A percentile compares a stretch with the other conserved stretches of the same genome.
Conservation (phyloP, 2,329 filamentous ascomycete species). For the Coniochaeta sp. region DNA sequence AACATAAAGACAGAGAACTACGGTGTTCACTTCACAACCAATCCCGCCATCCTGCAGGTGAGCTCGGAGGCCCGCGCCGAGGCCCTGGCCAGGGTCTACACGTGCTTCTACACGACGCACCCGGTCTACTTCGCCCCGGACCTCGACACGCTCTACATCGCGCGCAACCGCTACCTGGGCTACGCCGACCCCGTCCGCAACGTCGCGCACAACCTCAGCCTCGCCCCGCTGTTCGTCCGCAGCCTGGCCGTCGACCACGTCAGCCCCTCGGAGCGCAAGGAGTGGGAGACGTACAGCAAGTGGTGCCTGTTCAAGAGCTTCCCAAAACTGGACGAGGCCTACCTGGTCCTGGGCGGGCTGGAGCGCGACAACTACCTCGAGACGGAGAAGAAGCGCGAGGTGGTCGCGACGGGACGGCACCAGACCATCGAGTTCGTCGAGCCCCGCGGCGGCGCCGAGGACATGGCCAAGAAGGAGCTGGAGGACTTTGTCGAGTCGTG, state of each 20-base stretch:
- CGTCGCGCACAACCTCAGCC: slow-evolving; percentile 27
- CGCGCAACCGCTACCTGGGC: slow-evolving; percentile 29
- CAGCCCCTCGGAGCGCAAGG: slow-evolving; percentile 31
- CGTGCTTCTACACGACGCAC: slow-evolving; percentile 25
- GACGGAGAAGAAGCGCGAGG: slow-evolving; percentile 11
- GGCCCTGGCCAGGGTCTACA: slow-evolving; percentile 27
- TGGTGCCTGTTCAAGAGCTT: slow-evolving; percentile 36
- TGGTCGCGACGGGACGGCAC: slow-evolving; percentile 4
- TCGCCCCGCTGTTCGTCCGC: slow-evolving; percentile 23
- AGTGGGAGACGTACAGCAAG: slow-evolving; percentile 46
- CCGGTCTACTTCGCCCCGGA: slow-evolving; percentile 31
- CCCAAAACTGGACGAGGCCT: slow-evolving; percentile 27
- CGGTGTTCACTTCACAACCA: slow-evolving; percentile 27
- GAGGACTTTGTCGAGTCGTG: slow-evolving; percentile 15
- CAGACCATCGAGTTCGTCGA: slow-evolving; percentile 20
- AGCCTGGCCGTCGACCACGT: slow-evolving; percentile 40
- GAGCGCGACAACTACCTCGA: slow-evolving; percentile 14
- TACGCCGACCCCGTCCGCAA: slow-evolving; percentile 33
- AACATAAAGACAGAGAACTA: slow-evolving; percentile 24
- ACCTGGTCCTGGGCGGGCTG: slow-evolving; percentile 21
- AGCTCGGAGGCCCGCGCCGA: slow-evolving; percentile 34
- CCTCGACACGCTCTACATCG: slow-evolving; percentile 25
- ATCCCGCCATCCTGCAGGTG: slow-evolving; percentile 32
- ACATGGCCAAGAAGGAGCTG: slow-evolving; percentile 10
- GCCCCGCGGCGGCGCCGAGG: slow-evolving; percentile 12